Evolutionary conservation across 768 basidiomycete species (phyloP), one percentile per base, ranked within the genome.

Genomic region (Tremella mesenterica): DNA sequence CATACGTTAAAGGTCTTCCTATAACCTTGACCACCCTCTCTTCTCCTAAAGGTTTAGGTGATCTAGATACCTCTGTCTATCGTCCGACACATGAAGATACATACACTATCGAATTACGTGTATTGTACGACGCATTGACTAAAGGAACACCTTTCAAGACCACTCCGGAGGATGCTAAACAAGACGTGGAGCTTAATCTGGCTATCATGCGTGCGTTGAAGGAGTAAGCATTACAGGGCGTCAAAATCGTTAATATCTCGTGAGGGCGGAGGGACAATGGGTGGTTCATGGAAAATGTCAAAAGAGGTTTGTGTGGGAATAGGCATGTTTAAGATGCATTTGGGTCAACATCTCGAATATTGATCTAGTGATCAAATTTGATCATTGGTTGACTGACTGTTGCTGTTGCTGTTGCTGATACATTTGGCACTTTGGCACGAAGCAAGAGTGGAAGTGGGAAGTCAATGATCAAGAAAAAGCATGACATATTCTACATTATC

Each of bases 1-100:
- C 67, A 9, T 71, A 67, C 48, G 53, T 71, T 57, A 71, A 72
- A 44, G 70, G 70, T 1, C 62, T 71, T 1, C 64, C 70, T 2
- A 65, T 69, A 51, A 63, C 54, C 29, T 36, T 60, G 33, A 51
- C 56, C 21, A 57, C 66, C 43, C 43, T 48, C 7, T 56, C 53
- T 2, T 41, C 48, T 26, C 16, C 45, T 1, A 46, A 44, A 3
- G 58, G 58, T 26, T 23, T 18, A 14, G 67, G 67, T 4, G 56
- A 59, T 21, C 58, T 50, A 38, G 44, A 39, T 13, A 61, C 64
- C 41, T 50, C 58, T 44, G 44, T 48, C 31, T 65, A 69, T 34
- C 60, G 64, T n/a, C 70, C 67, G 6, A 63, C 64, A 3, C 67
- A 60, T 54, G 57, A 59, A 29, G 70, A 72, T 36, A 44, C 63